Conservation (phyloP, 768 basidiomycete genomes). For the Rhodotorula taiwanensis region DNA sequence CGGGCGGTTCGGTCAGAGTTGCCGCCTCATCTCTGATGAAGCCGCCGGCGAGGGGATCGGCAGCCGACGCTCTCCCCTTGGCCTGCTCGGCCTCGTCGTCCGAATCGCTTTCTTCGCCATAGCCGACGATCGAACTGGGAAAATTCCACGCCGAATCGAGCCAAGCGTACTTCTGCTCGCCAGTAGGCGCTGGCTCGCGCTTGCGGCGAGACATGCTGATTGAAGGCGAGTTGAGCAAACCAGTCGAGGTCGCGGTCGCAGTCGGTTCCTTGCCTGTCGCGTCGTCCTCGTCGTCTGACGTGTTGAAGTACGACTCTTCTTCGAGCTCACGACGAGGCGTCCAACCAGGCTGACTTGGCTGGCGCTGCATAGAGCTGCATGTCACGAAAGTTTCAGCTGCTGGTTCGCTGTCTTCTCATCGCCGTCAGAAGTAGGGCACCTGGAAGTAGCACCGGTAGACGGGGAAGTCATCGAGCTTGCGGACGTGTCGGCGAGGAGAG, state of each 20-base stretch:
- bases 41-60: too few relatives aligned
- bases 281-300: slow-evolving; percentile 63
- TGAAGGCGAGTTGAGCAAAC: neutral
- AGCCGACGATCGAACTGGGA: slow-evolving; percentile 8
- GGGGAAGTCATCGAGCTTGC: slow-evolving; percentile 48
- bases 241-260: neutral
- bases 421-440: neutral
- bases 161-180: too few relatives aligned
- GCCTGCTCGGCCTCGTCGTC: slow-evolving; percentile 17
- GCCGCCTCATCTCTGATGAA: neutral
- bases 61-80: neutral
- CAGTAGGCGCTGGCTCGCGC: slow-evolving; percentile 1
- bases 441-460: slow-evolving; percentile 12
- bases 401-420: slow-evolving; percentile 49
- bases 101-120: slow-evolving; percentile 14
- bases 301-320: slow-evolving; percentile 92
- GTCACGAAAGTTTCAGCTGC: neutral
- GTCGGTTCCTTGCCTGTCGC: neutral
- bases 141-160: neutral
- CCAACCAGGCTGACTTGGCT: slow-evolving; percentile 50
- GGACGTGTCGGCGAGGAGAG: neutral
- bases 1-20: neutral
- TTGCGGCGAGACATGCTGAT: slow-evolving; percentile 14
- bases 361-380: slow-evolving; percentile 15
- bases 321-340: slow-evolving; percentile 50